Percentiles rank a stretch among this genome's conserved stretches.
Evolutionary conservation across 2,329 filamentous ascomycete species (phyloP).

Genomic region (Dactylellina haptotyla): DNA sequence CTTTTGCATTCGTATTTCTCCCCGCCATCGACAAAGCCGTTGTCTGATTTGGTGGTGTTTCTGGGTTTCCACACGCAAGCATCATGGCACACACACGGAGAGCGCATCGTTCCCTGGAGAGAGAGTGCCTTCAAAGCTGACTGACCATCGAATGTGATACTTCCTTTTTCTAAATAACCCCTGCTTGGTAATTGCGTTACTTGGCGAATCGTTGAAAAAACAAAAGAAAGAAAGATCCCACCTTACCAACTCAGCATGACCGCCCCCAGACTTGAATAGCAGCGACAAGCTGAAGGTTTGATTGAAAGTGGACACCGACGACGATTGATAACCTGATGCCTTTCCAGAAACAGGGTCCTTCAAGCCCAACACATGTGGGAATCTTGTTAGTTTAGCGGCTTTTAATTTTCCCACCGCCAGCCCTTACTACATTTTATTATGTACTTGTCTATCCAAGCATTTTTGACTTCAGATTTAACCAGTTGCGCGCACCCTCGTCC

Average conservation of each 20-base stretch:
- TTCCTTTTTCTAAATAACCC: conserved; percentile 32
- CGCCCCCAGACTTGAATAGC: conserved; percentile 28
- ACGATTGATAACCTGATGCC: conserved; percentile 34
- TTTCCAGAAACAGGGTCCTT: conserved; percentile 51
- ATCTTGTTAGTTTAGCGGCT: conserved; percentile 26
- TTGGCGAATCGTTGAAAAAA: conserved; percentile 51
- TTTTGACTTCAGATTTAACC: background rate
- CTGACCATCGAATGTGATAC: conserved; percentile 22
- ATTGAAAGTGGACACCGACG: conserved; percentile 41
- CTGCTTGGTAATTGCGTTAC: conserved; percentile 53
- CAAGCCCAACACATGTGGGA: conserved; percentile 21
- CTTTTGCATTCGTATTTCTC: conserved; percentile 49
- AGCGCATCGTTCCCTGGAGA: conserved; percentile 36
- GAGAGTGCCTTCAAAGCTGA: conserved; percentile 27
- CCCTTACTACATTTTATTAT: conserved; percentile 48
- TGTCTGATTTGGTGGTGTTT: conserved; percentile 53
- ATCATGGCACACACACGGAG: conserved; percentile 51
- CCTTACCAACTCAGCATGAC: conserved; percentile 53
- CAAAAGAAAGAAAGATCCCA: conserved; percentile 37
- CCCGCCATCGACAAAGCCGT: conserved; percentile 51
- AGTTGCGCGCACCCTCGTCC: conserved; percentile 21
- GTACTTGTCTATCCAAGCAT: conserved; percentile 44
- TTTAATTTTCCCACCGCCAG: conserved; percentile 18
- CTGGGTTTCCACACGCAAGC: conserved; percentile 52
- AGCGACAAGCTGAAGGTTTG: conserved; percentile 20